Conservation (phyloP, 2,329 filamentous ascomycete species). For the Sporothrix pallida region DNA sequence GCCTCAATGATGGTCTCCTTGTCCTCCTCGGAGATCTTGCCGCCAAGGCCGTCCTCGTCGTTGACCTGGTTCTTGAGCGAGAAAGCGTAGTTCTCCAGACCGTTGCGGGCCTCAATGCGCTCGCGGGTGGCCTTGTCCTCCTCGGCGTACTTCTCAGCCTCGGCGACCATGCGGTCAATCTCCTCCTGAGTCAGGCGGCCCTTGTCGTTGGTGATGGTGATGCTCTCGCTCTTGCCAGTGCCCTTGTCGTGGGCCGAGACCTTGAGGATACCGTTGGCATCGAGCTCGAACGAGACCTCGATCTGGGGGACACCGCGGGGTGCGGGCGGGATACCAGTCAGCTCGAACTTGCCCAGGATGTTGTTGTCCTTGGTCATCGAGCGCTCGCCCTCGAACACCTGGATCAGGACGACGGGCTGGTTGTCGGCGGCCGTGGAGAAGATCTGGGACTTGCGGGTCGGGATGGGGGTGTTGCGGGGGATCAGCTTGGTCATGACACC, state of each 20-base stretch:
- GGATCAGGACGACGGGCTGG: conserved; percentile 93
- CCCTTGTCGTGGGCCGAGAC: conserved; percentile 97
- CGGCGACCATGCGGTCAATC: conserved; percentile 98
- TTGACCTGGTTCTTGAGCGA: conserved; percentile 99
- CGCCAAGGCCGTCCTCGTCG: conserved; percentile 93
- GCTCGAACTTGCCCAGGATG: conserved; percentile 95
- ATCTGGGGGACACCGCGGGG: conserved; percentile 97
- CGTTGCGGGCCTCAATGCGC: conserved; percentile 95
- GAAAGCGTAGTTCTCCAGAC: conserved; percentile 99
- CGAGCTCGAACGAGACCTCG: conserved; percentile 96
- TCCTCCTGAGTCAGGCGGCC: conserved; percentile 94
- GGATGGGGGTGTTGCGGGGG: conserved; percentile 90
- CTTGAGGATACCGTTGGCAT: conserved; percentile 98
- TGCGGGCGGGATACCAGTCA: conserved; percentile 92
- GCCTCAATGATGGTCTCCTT: conserved; percentile 91
- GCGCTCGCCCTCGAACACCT: conserved; percentile 94
- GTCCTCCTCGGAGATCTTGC: conserved; percentile 98
- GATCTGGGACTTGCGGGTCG: conserved; percentile 96
- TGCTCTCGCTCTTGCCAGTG: conserved; percentile 94
- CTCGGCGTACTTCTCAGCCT: conserved; percentile 98
- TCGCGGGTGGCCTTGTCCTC: conserved; percentile 98
- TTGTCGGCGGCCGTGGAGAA: conserved; percentile 97
- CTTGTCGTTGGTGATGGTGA: conserved; percentile 99
- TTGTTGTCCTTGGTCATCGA: conserved; percentile 97
- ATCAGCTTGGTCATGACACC: conserved; percentile 98